Evolutionary conservation across 140 eudicot genomes (phyloP).

Genomic region (Stevia rebaudiana): DNA sequence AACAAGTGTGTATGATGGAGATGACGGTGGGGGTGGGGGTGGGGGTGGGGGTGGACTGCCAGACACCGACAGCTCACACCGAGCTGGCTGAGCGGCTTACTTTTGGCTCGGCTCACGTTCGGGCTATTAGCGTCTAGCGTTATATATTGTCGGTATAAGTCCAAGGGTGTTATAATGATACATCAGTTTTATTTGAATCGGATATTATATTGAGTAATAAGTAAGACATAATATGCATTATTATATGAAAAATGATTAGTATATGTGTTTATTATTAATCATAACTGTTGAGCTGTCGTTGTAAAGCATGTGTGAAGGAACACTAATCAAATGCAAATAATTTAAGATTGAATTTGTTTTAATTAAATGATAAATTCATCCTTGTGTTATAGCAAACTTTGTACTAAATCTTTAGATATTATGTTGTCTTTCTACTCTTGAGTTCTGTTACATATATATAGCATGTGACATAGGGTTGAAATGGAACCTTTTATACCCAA

Average conservation of each 20-base stretch:
- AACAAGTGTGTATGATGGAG: conserved; percentile 23
- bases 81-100: conserved; percentile 17
- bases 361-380: neutral
- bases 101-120: conserved; percentile 30
- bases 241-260: neutral
- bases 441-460: too few species aligned
- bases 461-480: too few species aligned
- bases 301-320: conserved; percentile 12
- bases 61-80: conserved; percentile 48
- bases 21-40: conserved; percentile 19
- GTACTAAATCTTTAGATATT: too few species aligned
- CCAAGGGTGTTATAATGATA: neutral
- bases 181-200: neutral
- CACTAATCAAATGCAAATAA: neutral
- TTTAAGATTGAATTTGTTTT: neutral
- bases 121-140: neutral
- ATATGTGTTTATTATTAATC: neutral
- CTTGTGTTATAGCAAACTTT: too few species aligned
- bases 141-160: neutral
- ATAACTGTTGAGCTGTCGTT: conserved; percentile 9
- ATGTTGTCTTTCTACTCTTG: neutral
- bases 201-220: neutral
- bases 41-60: conserved; percentile 20
- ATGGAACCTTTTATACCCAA: too few species aligned
- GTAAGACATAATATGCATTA: neutral